These are phyloP conservation scores for Metschnikowia continentalis DNA, from an alignment of 805 yeast genomes.

Conservation along the genomic window DNA sequence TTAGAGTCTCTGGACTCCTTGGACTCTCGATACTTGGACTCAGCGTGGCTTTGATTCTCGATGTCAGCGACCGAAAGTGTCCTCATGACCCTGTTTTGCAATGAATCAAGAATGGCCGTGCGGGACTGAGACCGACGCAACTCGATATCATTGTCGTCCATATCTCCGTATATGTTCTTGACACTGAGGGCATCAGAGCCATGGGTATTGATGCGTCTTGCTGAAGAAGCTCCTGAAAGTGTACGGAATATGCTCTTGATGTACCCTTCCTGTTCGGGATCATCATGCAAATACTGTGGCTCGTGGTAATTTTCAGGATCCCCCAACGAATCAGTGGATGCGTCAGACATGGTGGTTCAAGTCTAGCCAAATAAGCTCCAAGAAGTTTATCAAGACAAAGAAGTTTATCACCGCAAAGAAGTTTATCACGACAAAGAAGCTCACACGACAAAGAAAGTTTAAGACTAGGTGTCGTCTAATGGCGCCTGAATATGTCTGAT, in stretches of 20 bases:
- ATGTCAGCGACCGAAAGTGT: conserved; percentile 14
- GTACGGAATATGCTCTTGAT: conserved; percentile 8
- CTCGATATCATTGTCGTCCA: conserved; percentile 32
- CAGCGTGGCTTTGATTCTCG: conserved; percentile 13
- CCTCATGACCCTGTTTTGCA: conserved; percentile 24
- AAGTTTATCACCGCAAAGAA: too few relatives aligned
- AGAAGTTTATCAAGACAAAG: too few relatives aligned
- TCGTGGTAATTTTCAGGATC: background rate
- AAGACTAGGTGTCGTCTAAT: too few relatives aligned
- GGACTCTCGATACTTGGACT: too few relatives aligned
- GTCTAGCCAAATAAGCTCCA: too few relatives aligned
- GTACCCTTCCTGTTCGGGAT: background rate
- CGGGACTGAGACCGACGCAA: conserved; percentile 42
- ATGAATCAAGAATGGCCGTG: conserved; percentile 40
- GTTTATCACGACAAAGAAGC: too few relatives aligned
- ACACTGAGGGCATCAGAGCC: conserved; percentile 24
- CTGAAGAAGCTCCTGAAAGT: conserved; percentile 8
- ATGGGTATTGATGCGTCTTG: conserved; percentile 6
- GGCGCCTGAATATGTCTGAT: too few relatives aligned
- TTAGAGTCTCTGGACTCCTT: too few relatives aligned
- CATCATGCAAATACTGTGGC: background rate
- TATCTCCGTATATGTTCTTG: conserved; percentile 39
- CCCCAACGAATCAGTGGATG: background rate
- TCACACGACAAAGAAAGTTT: too few relatives aligned
- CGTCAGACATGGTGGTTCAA: background rate